Evolutionary conservation across 2,329 filamentous ascomycete genomes (phyloP).

Genomic region (Phoma sp.): DNA sequence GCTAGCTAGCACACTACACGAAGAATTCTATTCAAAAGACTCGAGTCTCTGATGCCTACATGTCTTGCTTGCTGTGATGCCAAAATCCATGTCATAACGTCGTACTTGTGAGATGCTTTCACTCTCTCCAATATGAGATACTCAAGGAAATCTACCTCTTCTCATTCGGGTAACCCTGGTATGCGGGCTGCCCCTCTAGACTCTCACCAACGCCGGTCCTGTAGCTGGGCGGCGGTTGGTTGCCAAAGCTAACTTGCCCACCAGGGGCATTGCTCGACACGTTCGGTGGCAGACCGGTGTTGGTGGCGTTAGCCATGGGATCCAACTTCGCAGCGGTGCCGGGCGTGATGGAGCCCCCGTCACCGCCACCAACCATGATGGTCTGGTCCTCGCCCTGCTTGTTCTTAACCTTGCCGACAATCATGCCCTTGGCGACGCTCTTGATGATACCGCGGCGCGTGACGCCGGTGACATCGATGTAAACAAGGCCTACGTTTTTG

Average conservation of each 20-base stretch:
- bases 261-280: conserved; percentile 34
- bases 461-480: conserved; percentile 95
- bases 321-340: conserved; percentile 49
- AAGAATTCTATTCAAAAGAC: too few species aligned
- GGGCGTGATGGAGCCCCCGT: conserved; percentile 56
- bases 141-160: conserved; percentile 32
- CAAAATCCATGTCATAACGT: conserved; percentile 22
- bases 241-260: conserved; percentile 47
- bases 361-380: conserved; percentile 74
- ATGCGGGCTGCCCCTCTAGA: conserved; percentile 45
- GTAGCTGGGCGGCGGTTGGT: conserved; percentile 45
- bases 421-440: conserved; percentile 94
- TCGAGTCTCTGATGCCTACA: neutral
- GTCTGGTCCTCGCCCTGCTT: conserved; percentile 70
- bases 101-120: conserved; percentile 25
- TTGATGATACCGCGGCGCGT: conserved; percentile 89
- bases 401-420: conserved; percentile 81
- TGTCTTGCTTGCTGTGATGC: neutral
- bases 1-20: too few species aligned
- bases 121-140: too few species aligned
- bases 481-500: conserved; percentile 96
- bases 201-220: conserved; percentile 46
- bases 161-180: conserved; percentile 39
- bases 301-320: conserved; percentile 34
- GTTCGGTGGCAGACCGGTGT: conserved; percentile 38